Conservation (phyloP, 1,139 yeast genomes). For the Saccharomyces hybrid region DNA sequence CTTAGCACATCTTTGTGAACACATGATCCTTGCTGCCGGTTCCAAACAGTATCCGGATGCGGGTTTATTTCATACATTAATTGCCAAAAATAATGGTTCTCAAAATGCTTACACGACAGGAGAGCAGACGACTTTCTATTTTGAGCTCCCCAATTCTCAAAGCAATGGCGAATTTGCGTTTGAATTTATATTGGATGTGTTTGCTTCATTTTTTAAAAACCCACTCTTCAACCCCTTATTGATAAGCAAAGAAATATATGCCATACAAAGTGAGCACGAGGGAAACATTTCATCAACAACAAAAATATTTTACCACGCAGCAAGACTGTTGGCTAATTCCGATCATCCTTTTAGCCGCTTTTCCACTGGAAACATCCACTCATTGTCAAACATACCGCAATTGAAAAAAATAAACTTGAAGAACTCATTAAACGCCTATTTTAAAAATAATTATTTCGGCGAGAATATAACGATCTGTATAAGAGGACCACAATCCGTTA, state of each 20-base stretch:
- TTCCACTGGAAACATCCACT: constrained; percentile 61
- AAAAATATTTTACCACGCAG: constrained; percentile 51
- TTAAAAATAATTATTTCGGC: constrained; percentile 42
- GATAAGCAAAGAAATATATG: constrained; percentile 46
- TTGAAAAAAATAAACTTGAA: constrained; percentile 44
- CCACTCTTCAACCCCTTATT: constrained; percentile 43
- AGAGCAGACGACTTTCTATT: constrained; percentile 53
- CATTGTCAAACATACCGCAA: constrained; percentile 49
- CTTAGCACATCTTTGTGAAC: constrained; percentile 70
- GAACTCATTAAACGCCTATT: constrained; percentile 46
- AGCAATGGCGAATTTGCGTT: constrained; percentile 33
- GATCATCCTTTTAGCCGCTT: constrained; percentile 60
- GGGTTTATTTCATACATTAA: constrained; percentile 38
- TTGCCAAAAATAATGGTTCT: constrained; percentile 47
- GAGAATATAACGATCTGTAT: constrained; percentile 52
- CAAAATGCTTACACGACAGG: constrained; percentile 64
- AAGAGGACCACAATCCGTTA: constrained; percentile 57
- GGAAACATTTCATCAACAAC: constrained; percentile 39
- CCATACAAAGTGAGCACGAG: constrained; percentile 59
- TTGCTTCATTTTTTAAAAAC: constrained; percentile 43
- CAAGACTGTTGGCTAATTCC: constrained; percentile 42
- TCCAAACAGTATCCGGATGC: constrained; percentile 47
- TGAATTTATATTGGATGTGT: constrained; percentile 40
- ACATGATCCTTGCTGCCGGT: constrained; percentile 50
- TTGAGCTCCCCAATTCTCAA: constrained; percentile 44